Conservation (phyloP, 257 asterid genomes). For the Agastache rugosa region DNA sequence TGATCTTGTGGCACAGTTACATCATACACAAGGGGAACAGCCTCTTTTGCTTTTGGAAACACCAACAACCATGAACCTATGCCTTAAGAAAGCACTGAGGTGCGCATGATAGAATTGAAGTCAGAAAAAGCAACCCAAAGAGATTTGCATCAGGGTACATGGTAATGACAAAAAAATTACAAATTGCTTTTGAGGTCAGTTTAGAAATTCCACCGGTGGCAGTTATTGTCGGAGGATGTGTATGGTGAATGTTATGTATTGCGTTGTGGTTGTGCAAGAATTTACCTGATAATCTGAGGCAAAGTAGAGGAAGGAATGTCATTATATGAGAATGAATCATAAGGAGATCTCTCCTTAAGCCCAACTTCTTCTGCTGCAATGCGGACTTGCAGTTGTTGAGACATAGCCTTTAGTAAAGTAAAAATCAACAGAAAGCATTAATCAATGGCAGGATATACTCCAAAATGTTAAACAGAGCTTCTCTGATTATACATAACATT, state of each 20-base stretch:
- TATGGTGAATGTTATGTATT: conserved; percentile 2
- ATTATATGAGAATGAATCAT: conserved; percentile 77
- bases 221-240: background rate
- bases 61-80: background rate
- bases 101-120: background rate
- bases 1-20: background rate
- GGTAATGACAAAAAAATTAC: background rate
- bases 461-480: conserved; percentile 26
- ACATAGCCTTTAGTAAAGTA: conserved; percentile 50
- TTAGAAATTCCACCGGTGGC: conserved; percentile 2
- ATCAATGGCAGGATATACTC: conserved; percentile 25
- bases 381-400: conserved; percentile 78
- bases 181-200: conserved; percentile 11
- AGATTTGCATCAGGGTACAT: background rate
- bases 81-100: background rate
- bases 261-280: conserved; percentile 15
- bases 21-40: background rate
- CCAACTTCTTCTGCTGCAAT: conserved; percentile 82
- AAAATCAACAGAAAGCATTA: conserved; percentile 31
- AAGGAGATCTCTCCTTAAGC: conserved; percentile 74
- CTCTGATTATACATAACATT: conserved; percentile 13
- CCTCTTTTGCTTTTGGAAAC: conserved; percentile 13
- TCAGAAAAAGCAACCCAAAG: background rate
- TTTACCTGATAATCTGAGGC: conserved; percentile 76
- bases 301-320: conserved; percentile 72